phyloP scores from a whole-genome alignment of 306 rosid genomes.

The Vicia villosa region DNA sequence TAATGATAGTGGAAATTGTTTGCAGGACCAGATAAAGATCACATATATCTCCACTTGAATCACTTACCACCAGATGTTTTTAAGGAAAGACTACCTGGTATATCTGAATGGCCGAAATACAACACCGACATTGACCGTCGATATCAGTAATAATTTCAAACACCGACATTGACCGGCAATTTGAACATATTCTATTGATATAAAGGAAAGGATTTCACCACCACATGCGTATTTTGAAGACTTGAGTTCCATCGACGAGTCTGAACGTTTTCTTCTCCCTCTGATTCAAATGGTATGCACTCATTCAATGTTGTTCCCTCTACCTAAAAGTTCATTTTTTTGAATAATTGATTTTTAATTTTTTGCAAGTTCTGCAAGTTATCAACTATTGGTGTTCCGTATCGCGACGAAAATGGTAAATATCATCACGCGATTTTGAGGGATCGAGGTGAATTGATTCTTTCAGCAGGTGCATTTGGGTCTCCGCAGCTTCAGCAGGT shows the following conservation, averaged over 20 bases:
- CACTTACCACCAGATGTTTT: constrained; percentile 99
- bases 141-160: too few species aligned
- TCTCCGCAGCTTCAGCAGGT: too few species aligned
- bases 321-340: not conserved
- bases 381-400: too few species aligned
- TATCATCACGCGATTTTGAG: too few species aligned
- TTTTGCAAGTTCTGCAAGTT: too few species aligned
- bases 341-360: not conserved
- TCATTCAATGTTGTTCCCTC: constrained; percentile 14
- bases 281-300: constrained; percentile 53
- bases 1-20: constrained; percentile 25
- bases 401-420: too few species aligned
- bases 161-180: not conserved
- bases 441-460: too few species aligned
- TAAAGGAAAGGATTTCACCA: constrained; percentile 26
- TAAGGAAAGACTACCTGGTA: constrained; percentile 98
- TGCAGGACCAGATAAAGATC: constrained; percentile 96
- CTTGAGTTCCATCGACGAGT: too few species aligned
- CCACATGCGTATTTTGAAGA: too few species aligned
- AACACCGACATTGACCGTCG: too few species aligned
- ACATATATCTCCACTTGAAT: constrained; percentile 95
- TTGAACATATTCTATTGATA: constrained; percentile 11
- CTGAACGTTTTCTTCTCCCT: too few species aligned
- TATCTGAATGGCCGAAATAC: not conserved
- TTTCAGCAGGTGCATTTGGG: too few species aligned